Base-by-base conservation (phyloP, 2,329 filamentous ascomycete genomes). In the Neocatenulostroma microsporum region DNA sequence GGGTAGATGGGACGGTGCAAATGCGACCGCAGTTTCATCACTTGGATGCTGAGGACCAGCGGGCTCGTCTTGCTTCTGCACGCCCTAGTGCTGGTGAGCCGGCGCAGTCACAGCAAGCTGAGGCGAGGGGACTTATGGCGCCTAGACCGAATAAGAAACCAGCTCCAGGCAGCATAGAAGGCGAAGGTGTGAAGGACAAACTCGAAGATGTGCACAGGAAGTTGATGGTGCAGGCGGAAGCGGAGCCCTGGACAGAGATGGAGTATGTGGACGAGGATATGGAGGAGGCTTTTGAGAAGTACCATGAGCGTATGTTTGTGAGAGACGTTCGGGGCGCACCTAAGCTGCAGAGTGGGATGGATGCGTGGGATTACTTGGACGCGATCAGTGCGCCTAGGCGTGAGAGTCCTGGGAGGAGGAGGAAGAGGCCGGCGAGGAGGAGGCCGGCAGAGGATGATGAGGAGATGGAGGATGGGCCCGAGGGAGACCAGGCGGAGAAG, bases 11-110 rank as follows among this genome's bases (percentile, higher is more conserved):
- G 2, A 76, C 94, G 29, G 83, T 94, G 27, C 85, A 94, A 57
- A 78, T 98, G 55, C 83, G 88, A 3, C 87, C 91, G 0, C 85
- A 95, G 55, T 82, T 94, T 43, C 86, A 94, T 62, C 87, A 96
- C 63, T 72, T 96, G 49, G 91, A 96, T 62, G 89, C 91, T 3
- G 64, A 78, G 30, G 71, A 80, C 30, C 86, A 95, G 52, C 73
- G 84, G 38, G 77, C 82, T 23, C 74, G 74, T 53, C 65, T 57
- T 30, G 51, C 55, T 47, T 62, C 50, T 50, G 45, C 48, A 14
- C 57, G 55, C 38, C 58, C 55, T 47, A 64, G 59, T 46, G 60
- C 62, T 36, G 69, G 73, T 39, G 69, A 70, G 6, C 61, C 48
- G 34, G 65, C 61, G 43, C 62, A 49, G 14, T 40, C 39, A 7